Conservation (phyloP, 257 asterid species). For the Solanum pimpinellifolium region DNA sequence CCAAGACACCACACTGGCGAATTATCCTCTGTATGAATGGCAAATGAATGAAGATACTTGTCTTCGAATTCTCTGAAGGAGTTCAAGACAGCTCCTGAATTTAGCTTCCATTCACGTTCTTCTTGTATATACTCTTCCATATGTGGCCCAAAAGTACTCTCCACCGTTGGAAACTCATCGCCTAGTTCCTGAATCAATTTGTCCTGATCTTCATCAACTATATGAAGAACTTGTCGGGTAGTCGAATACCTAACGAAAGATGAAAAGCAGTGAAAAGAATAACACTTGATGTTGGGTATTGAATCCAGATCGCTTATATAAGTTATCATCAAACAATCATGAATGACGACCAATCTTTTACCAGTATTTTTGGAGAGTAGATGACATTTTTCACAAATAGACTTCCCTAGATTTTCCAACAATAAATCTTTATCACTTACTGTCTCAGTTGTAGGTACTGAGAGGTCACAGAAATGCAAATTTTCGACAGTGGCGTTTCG, state of each 20-base stretch:
- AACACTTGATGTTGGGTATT: neutral
- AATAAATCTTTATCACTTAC: neutral
- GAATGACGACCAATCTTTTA: neutral
- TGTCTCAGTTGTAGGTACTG: neutral
- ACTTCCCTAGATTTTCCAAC: neutral
- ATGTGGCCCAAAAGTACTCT: neutral
- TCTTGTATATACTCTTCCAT: neutral
- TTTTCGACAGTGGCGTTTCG: neutral
- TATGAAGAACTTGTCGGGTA: neutral
- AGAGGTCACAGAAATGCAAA: neutral
- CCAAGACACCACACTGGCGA: neutral
- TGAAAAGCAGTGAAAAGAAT: neutral
- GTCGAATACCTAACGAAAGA: neutral
- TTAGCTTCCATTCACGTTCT: neutral
- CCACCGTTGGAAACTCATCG: neutral
- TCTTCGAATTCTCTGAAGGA: neutral
- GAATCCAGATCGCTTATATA: neutral
- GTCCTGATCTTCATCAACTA: neutral
- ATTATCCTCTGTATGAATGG: neutral
- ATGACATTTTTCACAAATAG: neutral
- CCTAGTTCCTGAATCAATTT: neutral
- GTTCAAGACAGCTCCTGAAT: neutral
- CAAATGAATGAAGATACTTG: neutral
- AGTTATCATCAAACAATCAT: neutral
- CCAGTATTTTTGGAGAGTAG: neutral